Base-by-base conservation (phyloP, 352 stramenopile species). In the Phytophthora syringae region DNA sequence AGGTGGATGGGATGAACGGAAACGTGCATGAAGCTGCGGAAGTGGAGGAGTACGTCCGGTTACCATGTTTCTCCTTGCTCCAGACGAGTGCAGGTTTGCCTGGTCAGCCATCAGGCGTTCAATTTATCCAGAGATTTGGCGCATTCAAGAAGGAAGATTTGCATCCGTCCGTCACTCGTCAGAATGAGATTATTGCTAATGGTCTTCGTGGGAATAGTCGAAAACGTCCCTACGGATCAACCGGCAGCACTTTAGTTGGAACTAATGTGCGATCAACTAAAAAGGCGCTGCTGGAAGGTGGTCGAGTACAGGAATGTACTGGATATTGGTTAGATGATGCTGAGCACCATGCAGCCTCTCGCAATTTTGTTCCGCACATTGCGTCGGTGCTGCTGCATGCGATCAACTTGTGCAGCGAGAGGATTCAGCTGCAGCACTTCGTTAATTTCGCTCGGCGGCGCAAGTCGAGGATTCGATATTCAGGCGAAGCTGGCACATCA, bases 341-440 rank as follows among this genome's bases (percentile, higher is more conserved):
- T 16, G 69, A 77, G 15, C 22, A 60, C 6, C 50, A 59, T 39
- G 40, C 51, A 10, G 34, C 62, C n/a, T 64, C 52, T 65, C 72
- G 58, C 52, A 67, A 65, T 64, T 77, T 67, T 22, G 76, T 87
- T 52, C 86, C 86, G 34, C 81, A 93, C 57, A 88, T 94, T 61
- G 77, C 81, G 7, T 89, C 80, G 3, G 78, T 95, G 28, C 57
- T 95, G n/a, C 54, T 95, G 7, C 84, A 95, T 42, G 85, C 89
- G 27, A 92, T 95, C 51, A 90, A 86, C 49, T 85, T 93, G 61
- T 95, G 87, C 66, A 89, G 79, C 32, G 87, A 95, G 56, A 81
- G 87, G 30, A 93, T 95, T 58, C 87, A 95, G 49, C 58, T 95
- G 55, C 87, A 95, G 58, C 87, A 95, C 60, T 95, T 93, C 47